Evolutionary conservation across 1,139 yeast genomes (phyloP).

Genomic region (Pichia sp.): DNA sequence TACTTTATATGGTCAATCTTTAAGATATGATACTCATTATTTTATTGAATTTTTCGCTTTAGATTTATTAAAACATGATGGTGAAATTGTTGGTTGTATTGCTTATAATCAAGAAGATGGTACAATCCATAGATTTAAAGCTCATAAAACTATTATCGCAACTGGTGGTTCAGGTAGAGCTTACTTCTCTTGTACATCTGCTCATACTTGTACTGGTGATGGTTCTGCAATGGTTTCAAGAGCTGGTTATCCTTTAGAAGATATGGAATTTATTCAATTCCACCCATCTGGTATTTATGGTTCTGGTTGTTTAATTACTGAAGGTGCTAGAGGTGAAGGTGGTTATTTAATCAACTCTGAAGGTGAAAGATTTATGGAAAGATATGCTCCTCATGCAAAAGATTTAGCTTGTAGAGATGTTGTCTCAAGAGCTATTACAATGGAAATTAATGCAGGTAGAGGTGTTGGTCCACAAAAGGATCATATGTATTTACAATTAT

Average conservation of each 20-base stretch:
- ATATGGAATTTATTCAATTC: constrained; percentile 96
- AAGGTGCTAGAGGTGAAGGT: constrained; percentile 99
- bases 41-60: constrained; percentile 96
- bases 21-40: constrained; percentile 95
- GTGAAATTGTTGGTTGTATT: constrained; percentile 93
- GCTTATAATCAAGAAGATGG: constrained; percentile 99
- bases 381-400: constrained; percentile 98
- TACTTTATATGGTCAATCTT: constrained; percentile 92
- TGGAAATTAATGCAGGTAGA: constrained; percentile 98
- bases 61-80: constrained; percentile 93
- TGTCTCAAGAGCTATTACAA: constrained; percentile 95
- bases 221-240: constrained; percentile 98
- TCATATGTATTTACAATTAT: constrained; percentile 90
- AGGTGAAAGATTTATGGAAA: constrained; percentile 99
- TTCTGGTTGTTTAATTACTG: constrained; percentile 96
- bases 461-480: constrained; percentile 97
- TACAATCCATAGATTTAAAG: constrained; percentile 94
- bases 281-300: constrained; percentile 99
- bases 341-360: constrained; percentile 92
- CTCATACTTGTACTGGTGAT: constrained; percentile 99
- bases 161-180: constrained; percentile 99
- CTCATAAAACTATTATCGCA: constrained; percentile 93
- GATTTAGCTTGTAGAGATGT: constrained; percentile 98
- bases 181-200: constrained; percentile 97
- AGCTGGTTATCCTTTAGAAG: constrained; percentile 97